Evolutionary conservation across 495 filamentous ascomycete species (phyloP).

Genomic region (Terfezia boudieri): DNA sequence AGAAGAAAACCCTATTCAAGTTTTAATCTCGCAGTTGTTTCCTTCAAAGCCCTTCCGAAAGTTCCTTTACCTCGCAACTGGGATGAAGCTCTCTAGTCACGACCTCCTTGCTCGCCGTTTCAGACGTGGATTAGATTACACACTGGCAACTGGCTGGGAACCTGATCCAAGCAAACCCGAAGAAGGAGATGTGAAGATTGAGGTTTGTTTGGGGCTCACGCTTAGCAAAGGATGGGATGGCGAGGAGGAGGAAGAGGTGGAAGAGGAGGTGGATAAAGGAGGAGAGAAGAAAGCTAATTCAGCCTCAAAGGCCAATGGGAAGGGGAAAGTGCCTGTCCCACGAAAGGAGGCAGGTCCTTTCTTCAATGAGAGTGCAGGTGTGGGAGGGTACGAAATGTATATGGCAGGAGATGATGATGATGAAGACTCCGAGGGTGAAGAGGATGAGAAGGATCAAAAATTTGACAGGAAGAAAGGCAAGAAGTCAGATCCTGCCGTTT

Average conservation of each 20-base stretch:
- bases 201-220: slow-evolving; percentile 65
- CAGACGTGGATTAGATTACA: slow-evolving; percentile 71
- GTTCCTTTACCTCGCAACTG: slow-evolving; percentile 67
- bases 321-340: slow-evolving; percentile 1
- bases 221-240: slow-evolving; percentile 66
- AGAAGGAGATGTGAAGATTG: slow-evolving; percentile 59
- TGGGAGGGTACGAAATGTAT: slow-evolving; percentile 19
- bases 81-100: slow-evolving; percentile 38
- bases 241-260: slow-evolving; percentile 27
- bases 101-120: slow-evolving; percentile 64
- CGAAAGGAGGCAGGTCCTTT: slow-evolving; percentile 13
- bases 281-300: slow-evolving; percentile 13
- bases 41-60: slow-evolving; percentile 73
- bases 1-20: slow-evolving; percentile 35
- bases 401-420: slow-evolving; percentile 15
- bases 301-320: slow-evolving; percentile 5
- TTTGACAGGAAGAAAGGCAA: slow-evolving; percentile 17
- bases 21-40: slow-evolving; percentile 54
- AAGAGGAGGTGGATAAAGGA: slow-evolving; percentile 18
- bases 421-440: slow-evolving; percentile 5
- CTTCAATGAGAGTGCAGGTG: slow-evolving; percentile 13
- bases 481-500: slow-evolving; percentile 68
- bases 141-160: slow-evolving; percentile 50
- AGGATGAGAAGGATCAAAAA: slow-evolving; percentile 6
- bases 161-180: slow-evolving; percentile 17